Evolutionary conservation across 768 basidiomycete genomes (phyloP).

Genomic region (Leucocoprinus birnbaumii): DNA sequence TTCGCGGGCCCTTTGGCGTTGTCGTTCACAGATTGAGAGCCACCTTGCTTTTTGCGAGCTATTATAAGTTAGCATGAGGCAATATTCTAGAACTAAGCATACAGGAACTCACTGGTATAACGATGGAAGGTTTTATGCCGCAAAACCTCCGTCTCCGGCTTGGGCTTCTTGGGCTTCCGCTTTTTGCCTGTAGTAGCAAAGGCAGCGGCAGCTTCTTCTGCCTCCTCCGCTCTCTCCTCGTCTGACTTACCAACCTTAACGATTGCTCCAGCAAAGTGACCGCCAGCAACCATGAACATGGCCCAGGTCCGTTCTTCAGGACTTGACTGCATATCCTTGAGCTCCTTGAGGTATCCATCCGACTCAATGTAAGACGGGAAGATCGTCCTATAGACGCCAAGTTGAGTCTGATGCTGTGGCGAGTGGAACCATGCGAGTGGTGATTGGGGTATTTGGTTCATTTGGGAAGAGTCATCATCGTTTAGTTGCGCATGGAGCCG

Average conservation of each 20-base stretch:
- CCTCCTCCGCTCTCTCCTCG: slow-evolving; percentile 38
- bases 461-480: slow-evolving; percentile 27
- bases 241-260: slow-evolving; percentile 61
- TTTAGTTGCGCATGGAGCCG: slow-evolving; percentile 29
- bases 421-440: slow-evolving; percentile 91
- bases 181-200: slow-evolving; percentile 40
- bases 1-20: slow-evolving; percentile 90
- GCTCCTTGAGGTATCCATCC: slow-evolving; percentile 51
- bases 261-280: slow-evolving; percentile 95
- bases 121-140: slow-evolving; percentile 96
- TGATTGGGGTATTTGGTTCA: slow-evolving; percentile 42
- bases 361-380: slow-evolving; percentile 50
- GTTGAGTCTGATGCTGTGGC: slow-evolving; percentile 73
- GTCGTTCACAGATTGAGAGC: slow-evolving; percentile 89
- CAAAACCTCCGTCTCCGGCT: slow-evolving; percentile 78
- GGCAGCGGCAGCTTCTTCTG: slow-evolving; percentile 34
- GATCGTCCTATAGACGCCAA: slow-evolving; percentile 81
- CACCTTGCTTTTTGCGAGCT: slow-evolving; percentile 98
- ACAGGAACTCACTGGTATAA: slow-evolving; percentile 80
- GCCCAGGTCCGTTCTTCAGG: slow-evolving; percentile 78
- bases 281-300: slow-evolving; percentile 95
- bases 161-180: slow-evolving; percentile 61
- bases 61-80: slow-evolving; percentile 8
- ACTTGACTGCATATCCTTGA: slow-evolving; percentile 61
- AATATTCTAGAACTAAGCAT: neutral